Percentiles rank a stretch among this genome's conserved stretches.
phyloP scores from a whole-genome alignment of 2,329 filamentous ascomycete genomes.

The Xylaria sp. region DNA sequence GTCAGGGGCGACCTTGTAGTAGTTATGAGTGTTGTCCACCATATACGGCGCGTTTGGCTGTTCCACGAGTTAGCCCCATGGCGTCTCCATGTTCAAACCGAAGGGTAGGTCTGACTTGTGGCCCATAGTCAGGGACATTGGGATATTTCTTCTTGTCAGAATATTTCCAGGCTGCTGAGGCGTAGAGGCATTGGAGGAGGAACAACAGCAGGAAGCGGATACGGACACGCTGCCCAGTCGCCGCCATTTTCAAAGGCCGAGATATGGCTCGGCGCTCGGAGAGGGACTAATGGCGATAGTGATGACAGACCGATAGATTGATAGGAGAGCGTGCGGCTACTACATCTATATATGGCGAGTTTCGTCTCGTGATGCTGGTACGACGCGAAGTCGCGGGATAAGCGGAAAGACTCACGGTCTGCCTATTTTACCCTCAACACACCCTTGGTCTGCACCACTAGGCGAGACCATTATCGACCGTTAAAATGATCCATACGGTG shows the following conservation, averaged over 20 bases:
- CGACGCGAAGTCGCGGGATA: no score
- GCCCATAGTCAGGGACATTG: neutral
- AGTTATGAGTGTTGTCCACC: constrained; percentile 32
- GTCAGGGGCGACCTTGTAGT: constrained; percentile 30
- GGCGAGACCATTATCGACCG: no score
- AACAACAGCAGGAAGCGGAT: neutral
- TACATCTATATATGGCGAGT: no score
- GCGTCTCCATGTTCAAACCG: neutral
- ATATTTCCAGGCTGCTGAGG: constrained; percentile 1
- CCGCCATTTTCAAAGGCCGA: neutral
- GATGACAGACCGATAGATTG: no score
- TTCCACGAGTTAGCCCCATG: neutral
- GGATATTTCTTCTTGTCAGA: neutral
- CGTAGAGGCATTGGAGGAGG: neutral
- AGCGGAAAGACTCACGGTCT: no score
- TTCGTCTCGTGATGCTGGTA: no score
- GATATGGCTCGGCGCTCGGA: neutral
- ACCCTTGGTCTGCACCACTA: no score
- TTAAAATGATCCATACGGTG: no score
- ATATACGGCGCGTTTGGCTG: constrained; percentile 26
- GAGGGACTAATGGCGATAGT: no score
- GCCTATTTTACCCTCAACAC: no score
- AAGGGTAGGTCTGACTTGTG: neutral
- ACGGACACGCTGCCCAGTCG: neutral
- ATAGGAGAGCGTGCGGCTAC: no score